Conservation (phyloP, 495 filamentous ascomycete genomes). For the Hypoxylon fuscum region DNA sequence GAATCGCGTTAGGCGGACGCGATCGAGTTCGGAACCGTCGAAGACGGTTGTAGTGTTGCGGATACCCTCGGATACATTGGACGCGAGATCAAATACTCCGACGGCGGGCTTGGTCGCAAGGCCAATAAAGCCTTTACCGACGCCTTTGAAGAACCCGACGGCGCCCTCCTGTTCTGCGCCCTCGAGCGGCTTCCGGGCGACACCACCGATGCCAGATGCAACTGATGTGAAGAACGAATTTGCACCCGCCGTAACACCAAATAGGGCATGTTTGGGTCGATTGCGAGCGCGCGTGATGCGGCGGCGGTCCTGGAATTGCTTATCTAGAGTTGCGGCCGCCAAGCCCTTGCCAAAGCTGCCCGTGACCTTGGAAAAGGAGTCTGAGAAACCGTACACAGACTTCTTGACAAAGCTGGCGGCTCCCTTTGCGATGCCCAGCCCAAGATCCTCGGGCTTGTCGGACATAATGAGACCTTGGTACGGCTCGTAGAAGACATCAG, state of each 20-base stretch:
- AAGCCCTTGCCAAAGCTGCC: slow-evolving; percentile 96
- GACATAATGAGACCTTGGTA: slow-evolving; percentile 98
- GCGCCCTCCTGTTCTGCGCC: slow-evolving; percentile 96
- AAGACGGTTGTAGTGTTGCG: slow-evolving; percentile 99
- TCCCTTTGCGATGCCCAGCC: slow-evolving; percentile 93
- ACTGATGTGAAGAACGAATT: slow-evolving; percentile 92
- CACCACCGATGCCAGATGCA: slow-evolving; percentile 91
- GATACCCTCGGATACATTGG: slow-evolving; percentile 94
- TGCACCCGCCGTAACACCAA: slow-evolving; percentile 93
- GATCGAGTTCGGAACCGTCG: slow-evolving; percentile 90
- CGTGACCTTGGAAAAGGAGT: slow-evolving; percentile 95
- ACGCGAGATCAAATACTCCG: slow-evolving; percentile 95
- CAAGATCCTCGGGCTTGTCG: slow-evolving; percentile 91
- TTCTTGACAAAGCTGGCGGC: slow-evolving; percentile 98
- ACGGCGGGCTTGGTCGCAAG: slow-evolving; percentile 96
- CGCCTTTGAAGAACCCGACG: slow-evolving; percentile 94
- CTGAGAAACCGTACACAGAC: slow-evolving; percentile 94
- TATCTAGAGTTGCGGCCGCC: slow-evolving; percentile 93
- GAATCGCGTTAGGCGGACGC: slow-evolving; percentile 90
- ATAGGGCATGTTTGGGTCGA: slow-evolving; percentile 94
- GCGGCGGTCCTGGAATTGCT: slow-evolving; percentile 96
- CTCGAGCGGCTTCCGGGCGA: slow-evolving; percentile 92
- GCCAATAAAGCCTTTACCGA: slow-evolving; percentile 93
- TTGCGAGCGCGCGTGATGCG: slow-evolving; percentile 94
- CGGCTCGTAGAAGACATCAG: slow-evolving; percentile 98